A percentile compares a stretch with the other conserved stretches of the same genome.
Conservation (phyloP, 805 yeast species). For the Myxozyma melibiosi region DNA sequence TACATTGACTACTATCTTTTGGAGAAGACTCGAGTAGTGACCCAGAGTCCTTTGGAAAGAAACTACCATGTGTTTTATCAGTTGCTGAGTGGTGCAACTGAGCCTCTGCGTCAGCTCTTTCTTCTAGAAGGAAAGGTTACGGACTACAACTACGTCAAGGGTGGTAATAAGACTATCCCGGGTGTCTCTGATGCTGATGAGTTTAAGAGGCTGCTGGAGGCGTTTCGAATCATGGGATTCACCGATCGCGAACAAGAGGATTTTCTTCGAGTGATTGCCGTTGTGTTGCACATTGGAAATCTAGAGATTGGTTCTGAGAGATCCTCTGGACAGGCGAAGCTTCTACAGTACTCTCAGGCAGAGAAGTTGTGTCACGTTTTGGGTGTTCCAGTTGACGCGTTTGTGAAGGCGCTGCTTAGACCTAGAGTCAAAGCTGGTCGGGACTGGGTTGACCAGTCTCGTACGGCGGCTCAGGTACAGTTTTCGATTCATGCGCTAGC, state of each 20-base stretch:
- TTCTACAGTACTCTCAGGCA: constrained; percentile 56
- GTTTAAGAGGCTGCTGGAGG: constrained; percentile 60
- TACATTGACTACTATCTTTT: constrained; percentile 91
- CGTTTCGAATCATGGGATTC: constrained; percentile 77
- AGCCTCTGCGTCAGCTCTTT: constrained; percentile 42
- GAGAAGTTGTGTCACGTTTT: constrained; percentile 60
- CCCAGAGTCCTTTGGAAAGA: constrained; percentile 74
- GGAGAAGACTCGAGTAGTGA: constrained; percentile 89
- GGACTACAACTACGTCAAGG: constrained; percentile 59
- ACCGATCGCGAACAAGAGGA: constrained; percentile 54
- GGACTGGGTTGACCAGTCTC: constrained; percentile 79
- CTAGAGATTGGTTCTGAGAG: constrained; percentile 66
- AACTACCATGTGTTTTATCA: constrained; percentile 95
- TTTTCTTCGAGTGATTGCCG: constrained; percentile 68
- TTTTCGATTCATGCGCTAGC: constrained; percentile 84
- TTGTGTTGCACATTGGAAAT: constrained; percentile 84
- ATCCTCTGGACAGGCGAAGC: constrained; percentile 64
- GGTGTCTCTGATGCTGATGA: constrained; percentile 78
- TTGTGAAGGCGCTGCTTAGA: constrained; percentile 62
- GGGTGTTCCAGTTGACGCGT: constrained; percentile 60
- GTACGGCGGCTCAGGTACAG: constrained; percentile 76
- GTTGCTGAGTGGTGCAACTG: constrained; percentile 65
- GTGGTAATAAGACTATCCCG: constrained; percentile 58
- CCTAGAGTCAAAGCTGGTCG: constrained; percentile 92
- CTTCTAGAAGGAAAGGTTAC: constrained; percentile 49